Evolutionary conservation across 768 basidiomycete species (phyloP).

Genomic region (Termitomyces bulborhizus): DNA sequence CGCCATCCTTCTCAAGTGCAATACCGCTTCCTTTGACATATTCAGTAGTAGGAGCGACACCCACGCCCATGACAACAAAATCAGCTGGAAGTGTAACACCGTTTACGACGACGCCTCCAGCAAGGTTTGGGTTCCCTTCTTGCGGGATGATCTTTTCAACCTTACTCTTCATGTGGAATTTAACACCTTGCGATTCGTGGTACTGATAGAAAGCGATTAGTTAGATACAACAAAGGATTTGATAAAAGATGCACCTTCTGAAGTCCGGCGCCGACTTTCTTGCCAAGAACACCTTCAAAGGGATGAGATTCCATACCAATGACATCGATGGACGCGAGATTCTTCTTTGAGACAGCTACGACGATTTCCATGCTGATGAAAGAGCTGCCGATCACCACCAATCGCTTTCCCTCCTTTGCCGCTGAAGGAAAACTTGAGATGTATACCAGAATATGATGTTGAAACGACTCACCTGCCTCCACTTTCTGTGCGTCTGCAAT

Average conservation of each 20-base stretch:
- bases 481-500: constrained; percentile 68
- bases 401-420: constrained; percentile 63
- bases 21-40: constrained; percentile 71
- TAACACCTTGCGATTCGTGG: constrained; percentile 77
- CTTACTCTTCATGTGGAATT: constrained; percentile 72
- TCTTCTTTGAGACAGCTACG: constrained; percentile 62
- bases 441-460: neutral
- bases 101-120: constrained; percentile 60
- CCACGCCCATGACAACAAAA: constrained; percentile 80
- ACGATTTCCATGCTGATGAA: constrained; percentile 96
- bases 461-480: constrained; percentile 45
- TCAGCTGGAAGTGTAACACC: constrained; percentile 64
- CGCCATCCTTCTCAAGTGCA: constrained; percentile 67
- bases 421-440: constrained; percentile 26
- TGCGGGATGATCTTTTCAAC: constrained; percentile 63
- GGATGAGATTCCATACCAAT: constrained; percentile 80
- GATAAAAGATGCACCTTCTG: constrained; percentile 47
- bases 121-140: constrained; percentile 45
- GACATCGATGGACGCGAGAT: constrained; percentile 76
- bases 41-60: constrained; percentile 76
- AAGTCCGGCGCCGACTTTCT: constrained; percentile 69
- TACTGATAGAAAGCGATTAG: constrained; percentile 35
- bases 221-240: neutral
- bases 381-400: constrained; percentile 82
- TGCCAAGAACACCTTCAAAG: constrained; percentile 77